Conservation (phyloP, 768 basidiomycete species). For the Lactarius vividus region DNA sequence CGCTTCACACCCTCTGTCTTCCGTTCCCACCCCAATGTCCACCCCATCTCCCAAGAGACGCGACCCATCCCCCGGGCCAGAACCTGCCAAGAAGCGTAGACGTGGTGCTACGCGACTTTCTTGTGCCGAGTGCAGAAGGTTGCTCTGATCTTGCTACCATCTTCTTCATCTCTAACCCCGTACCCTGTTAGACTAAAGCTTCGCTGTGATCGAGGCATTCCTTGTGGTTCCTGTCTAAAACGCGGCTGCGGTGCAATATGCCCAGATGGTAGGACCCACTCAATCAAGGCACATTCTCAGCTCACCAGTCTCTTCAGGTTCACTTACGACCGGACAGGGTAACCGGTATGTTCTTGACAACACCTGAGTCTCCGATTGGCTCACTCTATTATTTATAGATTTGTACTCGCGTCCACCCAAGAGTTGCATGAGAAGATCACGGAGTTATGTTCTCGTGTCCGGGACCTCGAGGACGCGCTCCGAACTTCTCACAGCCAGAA, state of each 20-base stretch:
- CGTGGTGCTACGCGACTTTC: conserved; percentile 70
- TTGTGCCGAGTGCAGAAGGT: conserved; percentile 81
- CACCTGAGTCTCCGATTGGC: neutral
- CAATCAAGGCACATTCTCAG: conserved; percentile 4
- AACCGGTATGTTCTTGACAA: conserved; percentile 54
- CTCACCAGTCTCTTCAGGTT: conserved; percentile 46
- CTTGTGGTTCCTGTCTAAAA: conserved; percentile 79
- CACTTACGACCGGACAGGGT: conserved; percentile 77
- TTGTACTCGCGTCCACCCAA: conserved; percentile 76
- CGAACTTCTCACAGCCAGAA: conserved; percentile 56
- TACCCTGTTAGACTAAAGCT: conserved; percentile 52
- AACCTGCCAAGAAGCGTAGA: conserved; percentile 49
- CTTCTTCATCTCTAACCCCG: conserved; percentile 18
- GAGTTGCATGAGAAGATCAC: conserved; percentile 82
- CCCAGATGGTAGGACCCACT: conserved; percentile 55
- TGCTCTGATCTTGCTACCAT: conserved; percentile 1
- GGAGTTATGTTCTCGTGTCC: conserved; percentile 67
- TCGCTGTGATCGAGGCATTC: conserved; percentile 72
- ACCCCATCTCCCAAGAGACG: conserved; percentile 31
- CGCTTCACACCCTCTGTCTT: conserved; percentile 30
- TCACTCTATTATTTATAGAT: conserved; percentile 42
- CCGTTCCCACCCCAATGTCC: conserved; percentile 31
- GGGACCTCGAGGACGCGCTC: conserved; percentile 73
- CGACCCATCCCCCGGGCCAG: conserved; percentile 32
- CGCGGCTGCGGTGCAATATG: conserved; percentile 79